Evolutionary conservation across 2,329 filamentous ascomycete species (phyloP).

Genomic region (Pyrenophora tritici-repentis): DNA sequence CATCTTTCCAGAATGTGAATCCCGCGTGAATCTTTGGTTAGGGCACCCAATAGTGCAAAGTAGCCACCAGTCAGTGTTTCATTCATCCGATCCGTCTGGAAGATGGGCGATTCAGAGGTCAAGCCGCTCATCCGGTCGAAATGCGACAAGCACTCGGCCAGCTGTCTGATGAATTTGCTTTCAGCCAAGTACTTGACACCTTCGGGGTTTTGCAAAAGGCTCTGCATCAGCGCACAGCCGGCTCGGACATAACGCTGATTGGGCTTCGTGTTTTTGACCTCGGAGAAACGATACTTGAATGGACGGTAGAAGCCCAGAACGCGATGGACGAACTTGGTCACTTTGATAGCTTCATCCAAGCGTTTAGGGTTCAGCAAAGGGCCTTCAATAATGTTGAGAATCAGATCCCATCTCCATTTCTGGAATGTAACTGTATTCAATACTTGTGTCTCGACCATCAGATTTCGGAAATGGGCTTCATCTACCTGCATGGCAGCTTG

Average conservation of each 20-base stretch:
- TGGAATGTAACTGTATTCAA: slow-evolving; percentile 85
- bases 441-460: slow-evolving; percentile 79
- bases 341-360: slow-evolving; percentile 90
- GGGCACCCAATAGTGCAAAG: slow-evolving; percentile 85
- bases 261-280: slow-evolving; percentile 85
- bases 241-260: slow-evolving; percentile 93
- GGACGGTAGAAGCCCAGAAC: slow-evolving; percentile 94
- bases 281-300: slow-evolving; percentile 94
- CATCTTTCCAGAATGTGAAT: slow-evolving; percentile 90
- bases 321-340: slow-evolving; percentile 94
- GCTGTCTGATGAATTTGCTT: slow-evolving; percentile 89
- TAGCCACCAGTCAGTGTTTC: slow-evolving; percentile 92
- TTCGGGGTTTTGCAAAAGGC: slow-evolving; percentile 81
- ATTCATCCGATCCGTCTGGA: slow-evolving; percentile 80
- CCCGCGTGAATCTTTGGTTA: slow-evolving; percentile 82
- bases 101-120: slow-evolving; percentile 84
- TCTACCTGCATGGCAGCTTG: slow-evolving; percentile 67
- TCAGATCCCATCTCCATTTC: slow-evolving; percentile 98
- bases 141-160: slow-evolving; percentile 94
- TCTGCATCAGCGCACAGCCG: slow-evolving; percentile 86
- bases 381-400: slow-evolving; percentile 88
- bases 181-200: slow-evolving; percentile 84
- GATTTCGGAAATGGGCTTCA: slow-evolving; percentile 65
- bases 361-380: slow-evolving; percentile 89
- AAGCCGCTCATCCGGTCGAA: slow-evolving; percentile 78